Percentiles rank a stretch among this genome's conserved stretches.
These are phyloP conservation scores for Naganishia vishniacii DNA, from an alignment of 768 basidiomycete species.

Conservation along the genomic window DNA sequence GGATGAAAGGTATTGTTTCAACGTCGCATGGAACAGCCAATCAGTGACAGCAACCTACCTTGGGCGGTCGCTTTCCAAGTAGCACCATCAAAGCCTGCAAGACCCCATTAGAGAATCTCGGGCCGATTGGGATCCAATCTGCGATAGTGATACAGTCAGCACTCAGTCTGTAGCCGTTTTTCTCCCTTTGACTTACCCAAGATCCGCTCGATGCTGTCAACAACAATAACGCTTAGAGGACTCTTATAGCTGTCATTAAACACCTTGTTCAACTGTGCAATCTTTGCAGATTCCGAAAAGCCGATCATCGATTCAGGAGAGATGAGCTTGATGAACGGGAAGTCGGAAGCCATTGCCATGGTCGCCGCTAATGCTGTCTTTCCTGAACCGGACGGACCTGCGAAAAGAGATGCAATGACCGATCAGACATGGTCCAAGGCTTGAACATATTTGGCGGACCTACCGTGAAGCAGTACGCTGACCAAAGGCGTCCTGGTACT, in stretches of 20 bases:
- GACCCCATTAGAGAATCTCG: conserved; percentile 90
- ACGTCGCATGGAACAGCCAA: not conserved
- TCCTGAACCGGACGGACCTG: conserved; percentile 75
- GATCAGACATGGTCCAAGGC: not conserved
- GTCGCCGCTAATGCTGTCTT: conserved; percentile 92
- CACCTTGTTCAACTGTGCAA: conserved; percentile 80
- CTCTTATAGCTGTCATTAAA: conserved; percentile 96
- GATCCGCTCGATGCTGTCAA: conserved; percentile 88
- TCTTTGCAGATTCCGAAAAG: conserved; percentile 84
- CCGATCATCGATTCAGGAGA: conserved; percentile 97
- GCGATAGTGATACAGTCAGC: conserved; percentile 2
- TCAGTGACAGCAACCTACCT: conserved; percentile 54
- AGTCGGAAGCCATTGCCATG: conserved; percentile 86
- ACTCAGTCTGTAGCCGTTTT: not conserved
- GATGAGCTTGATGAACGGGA: conserved; percentile 95
- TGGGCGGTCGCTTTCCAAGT: conserved; percentile 81
- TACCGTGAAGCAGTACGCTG: conserved; percentile 74
- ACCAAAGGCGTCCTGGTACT: conserved; percentile 88
- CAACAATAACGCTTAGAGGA: conserved; percentile 88
- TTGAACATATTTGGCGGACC: conserved; percentile 13
- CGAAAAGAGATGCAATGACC: not conserved
- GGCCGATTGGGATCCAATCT: conserved; percentile 97
- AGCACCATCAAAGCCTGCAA: conserved; percentile 85
- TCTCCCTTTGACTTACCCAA: conserved; percentile 58
- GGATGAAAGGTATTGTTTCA: conserved; percentile 15